phyloP scores from a whole-genome alignment of 257 asterid species.

The Oldenlandia corymbosa region DNA sequence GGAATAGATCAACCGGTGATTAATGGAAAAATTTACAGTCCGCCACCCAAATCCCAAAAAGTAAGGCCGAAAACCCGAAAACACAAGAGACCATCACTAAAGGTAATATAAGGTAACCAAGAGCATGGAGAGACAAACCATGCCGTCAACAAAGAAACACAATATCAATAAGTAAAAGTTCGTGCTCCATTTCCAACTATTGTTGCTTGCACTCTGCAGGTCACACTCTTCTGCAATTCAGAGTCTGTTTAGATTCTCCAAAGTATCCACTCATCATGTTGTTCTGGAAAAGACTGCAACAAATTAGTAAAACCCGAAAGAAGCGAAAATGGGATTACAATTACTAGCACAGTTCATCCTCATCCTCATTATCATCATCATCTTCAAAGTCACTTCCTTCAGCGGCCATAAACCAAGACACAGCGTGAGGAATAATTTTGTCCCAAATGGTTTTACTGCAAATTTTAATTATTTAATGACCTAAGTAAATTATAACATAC shows the following conservation, averaged over 20 bases:
- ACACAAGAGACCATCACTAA: neutral
- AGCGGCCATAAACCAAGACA: conserved; percentile 79
- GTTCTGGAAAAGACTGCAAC: no score
- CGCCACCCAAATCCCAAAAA: neutral
- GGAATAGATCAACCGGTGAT: neutral
- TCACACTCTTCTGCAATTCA: no score
- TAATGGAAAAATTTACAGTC: neutral
- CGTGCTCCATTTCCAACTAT: conserved; percentile 16
- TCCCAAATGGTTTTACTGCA: conserved; percentile 69
- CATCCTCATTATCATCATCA: conserved; percentile 15
- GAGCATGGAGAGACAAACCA: neutral
- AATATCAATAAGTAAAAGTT: neutral
- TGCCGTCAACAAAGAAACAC: conserved; percentile 9
- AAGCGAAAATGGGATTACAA: no score
- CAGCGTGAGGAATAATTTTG: conserved; percentile 76
- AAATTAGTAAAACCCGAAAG: no score
- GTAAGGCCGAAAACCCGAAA: neutral
- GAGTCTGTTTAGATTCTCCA: no score
- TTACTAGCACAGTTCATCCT: neutral
- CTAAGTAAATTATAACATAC: no score
- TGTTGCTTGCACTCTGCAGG: conserved; percentile 64
- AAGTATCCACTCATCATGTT: no score
- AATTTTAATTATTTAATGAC: no score
- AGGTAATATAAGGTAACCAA: neutral
- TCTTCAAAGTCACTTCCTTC: conserved; percentile 39